Evolutionary conservation across 1,284 basidiomycete species (phyloP).

Genomic region (Rhodotorula sp.): DNA sequence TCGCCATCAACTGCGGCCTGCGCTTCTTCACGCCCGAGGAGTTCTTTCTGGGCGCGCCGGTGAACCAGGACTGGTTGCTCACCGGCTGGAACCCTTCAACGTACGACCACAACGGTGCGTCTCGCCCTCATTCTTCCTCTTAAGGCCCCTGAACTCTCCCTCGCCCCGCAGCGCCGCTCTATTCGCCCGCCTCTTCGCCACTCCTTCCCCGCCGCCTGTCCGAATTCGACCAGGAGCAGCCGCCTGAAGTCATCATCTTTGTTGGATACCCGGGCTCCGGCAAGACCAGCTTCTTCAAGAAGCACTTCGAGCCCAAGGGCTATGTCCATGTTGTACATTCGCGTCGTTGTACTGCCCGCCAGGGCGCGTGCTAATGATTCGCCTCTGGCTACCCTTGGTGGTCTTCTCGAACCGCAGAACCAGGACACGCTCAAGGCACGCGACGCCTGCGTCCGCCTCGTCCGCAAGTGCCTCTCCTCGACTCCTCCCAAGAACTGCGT

Average conservation of each 20-base stretch:
- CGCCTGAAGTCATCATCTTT: conserved; percentile 68
- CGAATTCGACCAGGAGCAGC: conserved; percentile 27
- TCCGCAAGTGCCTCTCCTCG: conserved; percentile 10
- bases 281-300: conserved; percentile 75
- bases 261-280: conserved; percentile 84
- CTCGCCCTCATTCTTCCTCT: neutral
- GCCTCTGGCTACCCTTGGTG: too few relatives aligned
- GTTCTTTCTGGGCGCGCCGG: conserved; percentile 65
- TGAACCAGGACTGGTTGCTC: neutral
- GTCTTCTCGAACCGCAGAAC: conserved; percentile 56
- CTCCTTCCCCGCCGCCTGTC: conserved; percentile 55
- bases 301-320: conserved; percentile 63
- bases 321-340: conserved; percentile 64
- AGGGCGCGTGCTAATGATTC: too few relatives aligned
- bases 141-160: conserved; percentile 34
- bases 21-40: conserved; percentile 73
- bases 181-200: conserved; percentile 63
- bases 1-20: conserved; percentile 68
- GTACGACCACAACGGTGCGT: conserved; percentile 26
- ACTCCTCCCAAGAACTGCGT: conserved; percentile 58
- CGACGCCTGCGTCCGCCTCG: conserved; percentile 43
- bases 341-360: neutral
- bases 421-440: conserved; percentile 75
- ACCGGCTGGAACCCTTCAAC: conserved; percentile 19
- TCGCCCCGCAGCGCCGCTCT: conserved; percentile 54